Evolutionary conservation across 2,329 filamentous ascomycete genomes (phyloP).

Genomic region (Fusarium staphyleae): DNA sequence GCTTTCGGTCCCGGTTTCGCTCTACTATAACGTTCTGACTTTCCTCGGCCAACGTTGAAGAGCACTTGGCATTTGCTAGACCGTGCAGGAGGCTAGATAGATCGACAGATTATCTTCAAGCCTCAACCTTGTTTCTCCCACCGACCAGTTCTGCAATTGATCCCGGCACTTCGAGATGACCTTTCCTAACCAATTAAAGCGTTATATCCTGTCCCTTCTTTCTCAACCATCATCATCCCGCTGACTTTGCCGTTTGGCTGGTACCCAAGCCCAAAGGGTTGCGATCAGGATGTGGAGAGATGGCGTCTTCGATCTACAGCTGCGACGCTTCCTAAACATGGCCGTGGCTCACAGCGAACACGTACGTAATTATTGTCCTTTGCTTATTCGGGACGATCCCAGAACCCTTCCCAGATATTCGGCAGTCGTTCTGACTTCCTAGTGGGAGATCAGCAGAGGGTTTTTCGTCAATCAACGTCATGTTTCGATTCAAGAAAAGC

Average conservation of each 20-base stretch:
- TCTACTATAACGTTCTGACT: not conserved
- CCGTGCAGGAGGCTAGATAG: slow-evolving; percentile 27
- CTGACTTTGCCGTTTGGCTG: slow-evolving; percentile 28
- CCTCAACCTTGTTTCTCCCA: slow-evolving; percentile 37
- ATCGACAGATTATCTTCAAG: slow-evolving; percentile 41
- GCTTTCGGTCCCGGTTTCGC: slow-evolving; percentile 1
- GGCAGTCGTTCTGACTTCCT: not conserved
- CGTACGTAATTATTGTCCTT: too few relatives aligned
- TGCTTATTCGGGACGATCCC: too few relatives aligned
- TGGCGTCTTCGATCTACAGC: not conserved
- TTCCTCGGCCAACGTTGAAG: not conserved
- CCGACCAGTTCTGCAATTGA: slow-evolving; percentile 38
- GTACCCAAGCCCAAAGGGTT: slow-evolving; percentile 20
- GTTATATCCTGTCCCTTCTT: not conserved
- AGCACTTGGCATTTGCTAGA: slow-evolving; percentile 13
- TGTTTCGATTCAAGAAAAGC: slow-evolving; percentile 30
- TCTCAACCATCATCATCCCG: slow-evolving; percentile 32
- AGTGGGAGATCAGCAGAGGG: not conserved
- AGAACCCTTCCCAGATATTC: slow-evolving; percentile 1
- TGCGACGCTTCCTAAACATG: too few relatives aligned
- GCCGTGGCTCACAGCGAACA: too few relatives aligned
- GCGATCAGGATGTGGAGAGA: not conserved
- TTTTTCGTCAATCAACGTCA: slow-evolving; percentile 5
- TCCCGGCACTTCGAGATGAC: slow-evolving; percentile 26
- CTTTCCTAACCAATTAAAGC: slow-evolving; percentile 27